A percentile compares a stretch with the other conserved stretches of the same genome.
phyloP scores from a whole-genome alignment of 78 protist genomes.

The Dictyostelium intermedium region DNA sequence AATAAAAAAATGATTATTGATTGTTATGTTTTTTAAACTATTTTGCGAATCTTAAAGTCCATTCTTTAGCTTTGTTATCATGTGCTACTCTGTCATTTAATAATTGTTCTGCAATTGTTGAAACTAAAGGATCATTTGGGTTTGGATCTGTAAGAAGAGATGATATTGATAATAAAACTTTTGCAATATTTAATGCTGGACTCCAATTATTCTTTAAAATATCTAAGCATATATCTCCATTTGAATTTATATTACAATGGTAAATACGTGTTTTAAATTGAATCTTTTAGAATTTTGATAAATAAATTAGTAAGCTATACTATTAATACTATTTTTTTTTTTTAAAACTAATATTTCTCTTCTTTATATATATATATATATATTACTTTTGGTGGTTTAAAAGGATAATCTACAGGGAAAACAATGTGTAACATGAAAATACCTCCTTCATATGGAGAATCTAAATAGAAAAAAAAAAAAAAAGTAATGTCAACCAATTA shows the following conservation, averaged over 20 bases:
- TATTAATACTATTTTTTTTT: background rate
- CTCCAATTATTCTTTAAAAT: conserved; percentile 95
- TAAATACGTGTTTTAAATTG: conserved; percentile 92
- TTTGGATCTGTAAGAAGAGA: conserved; percentile 80
- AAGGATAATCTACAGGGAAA: conserved; percentile 90
- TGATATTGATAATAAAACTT: conserved; percentile 73
- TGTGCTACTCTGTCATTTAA: conserved; percentile 34
- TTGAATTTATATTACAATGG: conserved; percentile 94
- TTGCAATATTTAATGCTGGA: conserved; percentile 76
- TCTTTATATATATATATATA: background rate
- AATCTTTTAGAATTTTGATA: conserved; percentile 14
- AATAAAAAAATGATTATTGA: background rate
- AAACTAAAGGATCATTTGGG: conserved; percentile 82
- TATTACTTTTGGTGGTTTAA: conserved; percentile 90
- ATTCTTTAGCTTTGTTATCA: conserved; percentile 84
- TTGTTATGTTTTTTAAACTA: background rate
- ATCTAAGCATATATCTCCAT: conserved; percentile 96
- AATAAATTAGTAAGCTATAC: background rate
- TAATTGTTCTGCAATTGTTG: conserved; percentile 65
- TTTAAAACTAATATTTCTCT: background rate
- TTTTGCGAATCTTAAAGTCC: conserved; percentile 69
- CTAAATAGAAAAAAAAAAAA: background rate
- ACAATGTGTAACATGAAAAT: conserved; percentile 84
- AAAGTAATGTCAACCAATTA: background rate
- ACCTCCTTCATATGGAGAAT: conserved; percentile 90